Base-by-base conservation (phyloP, 768 basidiomycete genomes). In the Lyophyllum decastes region DNA sequence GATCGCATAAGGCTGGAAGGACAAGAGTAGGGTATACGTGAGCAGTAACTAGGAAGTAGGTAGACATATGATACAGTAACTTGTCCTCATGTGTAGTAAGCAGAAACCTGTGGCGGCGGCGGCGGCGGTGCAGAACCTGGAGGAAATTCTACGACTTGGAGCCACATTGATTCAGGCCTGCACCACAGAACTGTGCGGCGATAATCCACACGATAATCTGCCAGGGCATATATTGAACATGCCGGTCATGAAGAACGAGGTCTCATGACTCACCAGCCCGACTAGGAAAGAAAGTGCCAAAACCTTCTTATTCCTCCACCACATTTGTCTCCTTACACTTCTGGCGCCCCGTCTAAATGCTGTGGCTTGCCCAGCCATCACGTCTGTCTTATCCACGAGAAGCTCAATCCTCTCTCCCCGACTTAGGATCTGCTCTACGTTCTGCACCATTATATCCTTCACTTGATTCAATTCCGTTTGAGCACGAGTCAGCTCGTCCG, bases 381-480 rank as follows among this genome's bases (percentile, higher is more conserved):
- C 90, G 69, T 98, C 95, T 26, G 97, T 99, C 81, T 97, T 97
- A 77, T 98, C 94, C 27, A 98, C 92, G 51, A 99, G 82, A 17
- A 98, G 80, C 70, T 98, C 96, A 63, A 99, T 93, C 52, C 97
- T 82, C 73, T 99, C 97, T 22, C 97, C 97, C 35, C 97, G 82
- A 52, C 85, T 89, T 41, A 99, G 83, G 61, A 98, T 96, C 71
- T 95, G 92, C 74, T 98, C 94, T 61, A 98, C 95, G 70, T 98
- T 98, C 73, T 98, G 92, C 50, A 98, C 95, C 95, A 97, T 96
- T 73, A 97, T 93, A 66, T 95, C 89, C 71, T 97, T 98, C 47
- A 97, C 92, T 63, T 93, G 91, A 59, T 86, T 85, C 41, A 94
- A 80, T 71, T 98, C 95, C 4, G 83, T 82, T 68, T 95, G 95